Conservation (phyloP, 331 rosid species). For the Rosa hybrid region DNA sequence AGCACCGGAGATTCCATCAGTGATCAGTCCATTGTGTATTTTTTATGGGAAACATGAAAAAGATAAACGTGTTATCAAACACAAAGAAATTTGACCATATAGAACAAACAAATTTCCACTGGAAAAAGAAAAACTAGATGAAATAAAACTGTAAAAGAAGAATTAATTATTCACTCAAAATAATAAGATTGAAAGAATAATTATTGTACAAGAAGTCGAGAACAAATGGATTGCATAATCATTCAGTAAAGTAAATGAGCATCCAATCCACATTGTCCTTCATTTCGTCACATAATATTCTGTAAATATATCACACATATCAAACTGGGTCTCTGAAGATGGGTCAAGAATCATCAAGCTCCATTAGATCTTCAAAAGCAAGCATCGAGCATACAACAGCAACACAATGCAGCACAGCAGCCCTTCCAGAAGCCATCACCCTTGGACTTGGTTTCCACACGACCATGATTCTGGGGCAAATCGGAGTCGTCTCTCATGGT, state of each 20-base stretch:
- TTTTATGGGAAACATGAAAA: too few species aligned
- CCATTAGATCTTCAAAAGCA: slow-evolving; percentile 42
- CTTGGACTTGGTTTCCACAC: slow-evolving; percentile 42
- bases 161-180: not conserved
- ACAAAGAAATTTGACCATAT: not conserved
- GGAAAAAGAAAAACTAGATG: not conserved
- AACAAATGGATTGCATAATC: not conserved
- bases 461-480: slow-evolving; percentile 18
- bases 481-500: slow-evolving; percentile 28
- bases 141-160: not conserved
- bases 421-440: slow-evolving; percentile 80
- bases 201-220: not conserved
- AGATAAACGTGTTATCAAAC: too few species aligned
- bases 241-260: not conserved
- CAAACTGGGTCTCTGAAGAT: not conserved
- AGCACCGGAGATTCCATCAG: too few species aligned
- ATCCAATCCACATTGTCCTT: not conserved
- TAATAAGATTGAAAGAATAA: not conserved
- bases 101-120: not conserved
- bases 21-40: too few species aligned
- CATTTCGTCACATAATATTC: not conserved
- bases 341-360: not conserved
- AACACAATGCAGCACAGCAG: slow-evolving; percentile 77
- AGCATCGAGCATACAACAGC: slow-evolving; percentile 71
- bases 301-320: not conserved